Percentiles rank a stretch among this genome's conserved stretches.
These are phyloP conservation scores for Pyrenophora graminea DNA, from an alignment of 2,329 filamentous ascomycete species.

Conservation along the genomic window DNA sequence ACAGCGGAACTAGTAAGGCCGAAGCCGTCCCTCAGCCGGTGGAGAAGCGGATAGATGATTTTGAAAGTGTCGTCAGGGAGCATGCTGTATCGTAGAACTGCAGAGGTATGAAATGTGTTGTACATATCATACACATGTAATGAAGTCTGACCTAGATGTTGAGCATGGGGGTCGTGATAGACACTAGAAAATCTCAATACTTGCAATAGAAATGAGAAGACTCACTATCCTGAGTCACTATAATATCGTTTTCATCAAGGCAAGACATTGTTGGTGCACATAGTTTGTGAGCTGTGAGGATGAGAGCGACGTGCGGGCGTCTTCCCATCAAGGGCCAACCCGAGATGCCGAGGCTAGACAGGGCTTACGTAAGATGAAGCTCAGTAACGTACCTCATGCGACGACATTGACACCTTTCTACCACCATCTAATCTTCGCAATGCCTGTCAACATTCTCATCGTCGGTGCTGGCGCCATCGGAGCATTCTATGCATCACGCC, in stretches of 20 bases:
- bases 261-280: background rate
- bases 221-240: no score
- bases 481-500: constrained; percentile 71
- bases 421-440: constrained; percentile 6
- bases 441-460: constrained; percentile 63
- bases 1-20: background rate
- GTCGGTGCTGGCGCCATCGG: constrained; percentile 73
- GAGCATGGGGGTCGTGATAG: no score
- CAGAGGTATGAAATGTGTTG: no score
- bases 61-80: background rate
- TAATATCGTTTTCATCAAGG: no score
- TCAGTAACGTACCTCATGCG: background rate
- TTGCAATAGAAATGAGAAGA: no score
- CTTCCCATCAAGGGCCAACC: background rate
- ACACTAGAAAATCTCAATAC: no score
- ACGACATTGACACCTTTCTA: constrained; percentile 2
- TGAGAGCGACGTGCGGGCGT: no score
- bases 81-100: background rate
- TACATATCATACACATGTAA: no score
- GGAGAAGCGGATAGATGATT: background rate
- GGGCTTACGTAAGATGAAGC: constrained; percentile 6
- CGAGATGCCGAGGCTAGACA: constrained; percentile 19
- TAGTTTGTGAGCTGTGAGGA: background rate
- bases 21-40: background rate
- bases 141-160: no score